Conservation (phyloP, 768 basidiomycete species). For the Lactarius evosmus region DNA sequence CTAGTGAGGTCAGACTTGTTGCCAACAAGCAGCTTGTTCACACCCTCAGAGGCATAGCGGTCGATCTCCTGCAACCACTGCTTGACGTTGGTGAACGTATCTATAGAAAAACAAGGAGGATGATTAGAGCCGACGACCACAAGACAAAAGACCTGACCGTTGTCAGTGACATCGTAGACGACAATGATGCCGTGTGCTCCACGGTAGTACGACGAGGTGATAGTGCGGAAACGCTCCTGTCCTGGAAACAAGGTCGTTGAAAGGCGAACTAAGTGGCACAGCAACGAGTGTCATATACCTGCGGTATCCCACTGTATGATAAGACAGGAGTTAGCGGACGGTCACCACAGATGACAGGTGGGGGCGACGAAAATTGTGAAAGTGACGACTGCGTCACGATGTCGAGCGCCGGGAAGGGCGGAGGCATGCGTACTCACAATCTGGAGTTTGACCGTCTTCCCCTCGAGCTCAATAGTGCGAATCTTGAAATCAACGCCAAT, state of each 20-base stretch:
- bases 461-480: constrained; percentile 96
- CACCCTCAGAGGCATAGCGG: constrained; percentile 95
- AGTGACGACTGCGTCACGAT: constrained; percentile 4
- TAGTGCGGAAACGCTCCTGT: constrained; percentile 98
- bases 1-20: constrained; percentile 98
- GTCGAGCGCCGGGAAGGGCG: background rate
- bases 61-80: constrained; percentile 94
- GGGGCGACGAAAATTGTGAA: background rate
- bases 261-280: constrained; percentile 2
- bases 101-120: constrained; percentile 40
- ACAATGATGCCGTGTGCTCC: constrained; percentile 98
- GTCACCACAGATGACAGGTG: background rate
- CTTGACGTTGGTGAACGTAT: constrained; percentile 93
- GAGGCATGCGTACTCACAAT: constrained; percentile 67
- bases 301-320: constrained; percentile 91
- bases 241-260: constrained; percentile 44
- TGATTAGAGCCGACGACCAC: background rate
- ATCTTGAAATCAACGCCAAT: constrained; percentile 99
- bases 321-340: constrained; percentile 26
- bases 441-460: constrained; percentile 97
- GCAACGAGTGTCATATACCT: constrained; percentile 44
- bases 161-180: constrained; percentile 98
- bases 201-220: constrained; percentile 99
- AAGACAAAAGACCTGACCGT: constrained; percentile 47
- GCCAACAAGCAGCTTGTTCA: constrained; percentile 97